These are phyloP conservation scores for Mortierella sp. DNA, from an alignment of 371 early-diverging fungal species.

Conservation along the genomic window DNA sequence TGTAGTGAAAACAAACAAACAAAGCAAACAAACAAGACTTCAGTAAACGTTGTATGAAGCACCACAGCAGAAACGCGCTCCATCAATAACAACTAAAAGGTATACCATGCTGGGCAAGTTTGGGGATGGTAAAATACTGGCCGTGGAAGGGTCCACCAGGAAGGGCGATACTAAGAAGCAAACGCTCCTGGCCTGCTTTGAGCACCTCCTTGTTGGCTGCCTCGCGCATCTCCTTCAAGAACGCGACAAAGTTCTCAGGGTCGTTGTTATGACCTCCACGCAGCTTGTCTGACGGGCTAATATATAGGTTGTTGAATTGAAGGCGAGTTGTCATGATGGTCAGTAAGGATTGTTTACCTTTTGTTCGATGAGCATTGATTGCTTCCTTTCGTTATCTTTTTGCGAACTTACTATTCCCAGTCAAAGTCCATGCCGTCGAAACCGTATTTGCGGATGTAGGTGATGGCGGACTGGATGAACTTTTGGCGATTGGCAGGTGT, in stretches of 20 bases:
- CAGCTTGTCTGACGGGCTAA: conserved; percentile 39
- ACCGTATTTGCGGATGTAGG: conserved; percentile 31
- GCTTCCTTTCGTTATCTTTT: not conserved
- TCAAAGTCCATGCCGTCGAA: conserved; percentile 58
- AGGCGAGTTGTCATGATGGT: not conserved
- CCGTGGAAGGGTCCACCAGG: conserved; percentile 57
- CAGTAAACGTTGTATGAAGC: not conserved
- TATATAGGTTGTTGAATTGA: not conserved
- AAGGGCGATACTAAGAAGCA: conserved; percentile 48
- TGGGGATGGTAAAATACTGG: conserved; percentile 39
- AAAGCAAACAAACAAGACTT: not conserved
- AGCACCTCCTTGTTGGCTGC: conserved; percentile 37
- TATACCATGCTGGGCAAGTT: conserved; percentile 44
- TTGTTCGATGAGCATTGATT: not conserved
- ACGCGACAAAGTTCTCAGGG: conserved; percentile 48
- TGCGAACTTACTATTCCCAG: conserved; percentile 50
- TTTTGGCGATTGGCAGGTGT: conserved; percentile 47
- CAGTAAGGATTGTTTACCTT: not conserved
- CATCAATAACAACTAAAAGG: not conserved
- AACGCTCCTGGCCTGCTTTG: conserved; percentile 29
- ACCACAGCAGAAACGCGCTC: not conserved
- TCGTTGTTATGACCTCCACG: conserved; percentile 40
- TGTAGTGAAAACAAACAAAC: too few species aligned
- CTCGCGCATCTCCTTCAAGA: conserved; percentile 51
- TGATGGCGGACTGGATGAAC: conserved; percentile 47